Percentiles rank a stretch among this genome's conserved stretches.
Conservation (phyloP, 169 alveolate genomes). For the Perkinsus marinus region DNA sequence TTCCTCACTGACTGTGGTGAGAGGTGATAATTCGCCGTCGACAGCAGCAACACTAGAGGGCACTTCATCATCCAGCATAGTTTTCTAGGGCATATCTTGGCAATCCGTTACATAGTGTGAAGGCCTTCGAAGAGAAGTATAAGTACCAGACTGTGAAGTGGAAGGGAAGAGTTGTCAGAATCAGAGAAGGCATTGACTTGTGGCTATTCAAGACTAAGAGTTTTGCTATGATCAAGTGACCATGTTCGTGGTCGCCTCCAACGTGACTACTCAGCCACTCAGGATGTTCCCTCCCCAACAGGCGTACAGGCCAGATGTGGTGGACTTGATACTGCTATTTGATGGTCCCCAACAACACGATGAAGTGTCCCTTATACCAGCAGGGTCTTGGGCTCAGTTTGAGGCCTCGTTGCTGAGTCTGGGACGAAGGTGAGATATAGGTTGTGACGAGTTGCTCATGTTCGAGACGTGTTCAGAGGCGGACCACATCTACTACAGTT, state of each 20-base stretch:
- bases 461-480: not conserved
- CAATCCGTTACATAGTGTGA: conserved; percentile 22
- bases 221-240: not conserved
- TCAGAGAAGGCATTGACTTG: conserved; percentile 15
- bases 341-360: not conserved
- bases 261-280: not conserved
- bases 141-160: conserved; percentile 19
- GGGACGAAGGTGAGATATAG: not conserved
- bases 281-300: not conserved
- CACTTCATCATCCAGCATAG: no score
- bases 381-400: not conserved
- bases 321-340: not conserved
- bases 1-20: conserved; percentile 19
- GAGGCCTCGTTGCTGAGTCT: not conserved
- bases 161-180: conserved; percentile 27
- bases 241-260: not conserved
- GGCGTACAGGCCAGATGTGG: not conserved
- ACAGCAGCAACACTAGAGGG: no score
- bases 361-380: not conserved
- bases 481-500: not conserved
- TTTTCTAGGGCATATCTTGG: conserved; percentile 12
- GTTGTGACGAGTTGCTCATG: not conserved
- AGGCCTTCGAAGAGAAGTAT: conserved; percentile 19
- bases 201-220: not conserved
- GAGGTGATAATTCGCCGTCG: no score